A percentile compares a stretch with the other conserved stretches of the same genome.
These are phyloP conservation scores for Ophiocordyceps australis DNA, from an alignment of 2,329 filamentous ascomycete species.

Conservation along the genomic window DNA sequence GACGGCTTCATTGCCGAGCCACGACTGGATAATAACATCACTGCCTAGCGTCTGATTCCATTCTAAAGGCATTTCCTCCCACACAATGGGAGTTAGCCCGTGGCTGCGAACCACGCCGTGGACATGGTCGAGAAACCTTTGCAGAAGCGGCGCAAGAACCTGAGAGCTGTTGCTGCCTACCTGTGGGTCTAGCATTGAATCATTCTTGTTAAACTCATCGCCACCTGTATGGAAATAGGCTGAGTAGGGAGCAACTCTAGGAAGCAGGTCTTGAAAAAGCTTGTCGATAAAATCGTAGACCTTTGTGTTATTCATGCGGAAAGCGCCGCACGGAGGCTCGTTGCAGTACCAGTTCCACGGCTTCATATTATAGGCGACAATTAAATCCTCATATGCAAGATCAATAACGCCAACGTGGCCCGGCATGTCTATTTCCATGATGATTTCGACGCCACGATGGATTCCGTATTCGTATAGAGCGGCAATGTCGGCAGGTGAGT, in stretches of 20 bases:
- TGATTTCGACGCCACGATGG: constrained; percentile 36
- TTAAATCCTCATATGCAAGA: constrained; percentile 29
- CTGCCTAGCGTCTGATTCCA: constrained; percentile 60
- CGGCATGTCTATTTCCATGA: constrained; percentile 46
- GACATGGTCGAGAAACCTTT: constrained; percentile 55
- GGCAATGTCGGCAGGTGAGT: constrained; percentile 45
- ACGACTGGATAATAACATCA: constrained; percentile 63
- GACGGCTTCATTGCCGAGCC: constrained; percentile 49
- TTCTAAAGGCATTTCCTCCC: constrained; percentile 70
- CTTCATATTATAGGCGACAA: constrained; percentile 33
- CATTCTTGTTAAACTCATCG: constrained; percentile 66
- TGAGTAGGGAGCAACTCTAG: constrained; percentile 49
- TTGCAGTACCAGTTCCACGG: constrained; percentile 42
- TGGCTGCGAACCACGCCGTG: constrained; percentile 44
- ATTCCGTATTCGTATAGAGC: constrained; percentile 55
- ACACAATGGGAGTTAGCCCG: constrained; percentile 58
- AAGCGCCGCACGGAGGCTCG: constrained; percentile 46
- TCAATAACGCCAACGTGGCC: constrained; percentile 38
- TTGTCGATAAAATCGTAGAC: constrained; percentile 56
- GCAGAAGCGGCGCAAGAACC: constrained; percentile 57
- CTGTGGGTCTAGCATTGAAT: constrained; percentile 47
- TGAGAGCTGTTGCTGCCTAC: constrained; percentile 45
- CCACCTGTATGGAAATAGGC: constrained; percentile 74
- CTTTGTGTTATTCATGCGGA: constrained; percentile 56
- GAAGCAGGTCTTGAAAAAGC: constrained; percentile 60